A percentile compares a stretch with the other conserved stretches of the same genome.
Conservation (phyloP, 2,329 filamentous ascomycete species). For the Ilyonectria mors-panacis region DNA sequence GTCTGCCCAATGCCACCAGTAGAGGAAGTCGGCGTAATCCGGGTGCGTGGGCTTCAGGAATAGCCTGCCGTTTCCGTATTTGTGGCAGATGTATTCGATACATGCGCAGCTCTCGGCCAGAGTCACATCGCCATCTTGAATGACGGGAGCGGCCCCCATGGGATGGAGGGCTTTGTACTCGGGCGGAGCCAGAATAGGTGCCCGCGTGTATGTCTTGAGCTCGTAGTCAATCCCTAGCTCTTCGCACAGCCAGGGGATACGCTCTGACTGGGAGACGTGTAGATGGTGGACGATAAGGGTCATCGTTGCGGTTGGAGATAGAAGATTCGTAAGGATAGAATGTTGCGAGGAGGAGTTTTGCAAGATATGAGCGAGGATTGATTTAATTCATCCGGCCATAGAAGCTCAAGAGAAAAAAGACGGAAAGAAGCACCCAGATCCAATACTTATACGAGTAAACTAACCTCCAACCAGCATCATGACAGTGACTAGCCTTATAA, state of each 20-base stretch:
- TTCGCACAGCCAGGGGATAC: conserved; percentile 75
- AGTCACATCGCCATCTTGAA: conserved; percentile 67
- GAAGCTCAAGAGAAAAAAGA: not conserved
- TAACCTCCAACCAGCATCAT: not conserved
- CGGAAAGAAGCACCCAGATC: not conserved
- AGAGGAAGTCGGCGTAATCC: conserved; percentile 73
- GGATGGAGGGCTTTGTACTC: conserved; percentile 55
- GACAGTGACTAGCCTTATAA: not conserved
- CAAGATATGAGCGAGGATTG: too few relatives aligned
- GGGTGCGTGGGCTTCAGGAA: conserved; percentile 60
- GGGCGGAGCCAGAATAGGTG: conserved; percentile 38
- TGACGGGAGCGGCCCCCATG: conserved; percentile 71
- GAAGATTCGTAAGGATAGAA: not conserved
- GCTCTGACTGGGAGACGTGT: conserved; percentile 73
- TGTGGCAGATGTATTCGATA: conserved; percentile 73
- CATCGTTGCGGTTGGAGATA: conserved; percentile 28
- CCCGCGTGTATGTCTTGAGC: conserved; percentile 40
- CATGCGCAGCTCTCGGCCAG: conserved; percentile 74
- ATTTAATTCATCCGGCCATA: not conserved
- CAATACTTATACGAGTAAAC: conserved; percentile 32
- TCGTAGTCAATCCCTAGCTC: conserved; percentile 71
- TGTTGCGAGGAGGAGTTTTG: not conserved
- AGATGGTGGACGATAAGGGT: conserved; percentile 67
- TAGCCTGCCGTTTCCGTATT: conserved; percentile 66
- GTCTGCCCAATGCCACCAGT: conserved; percentile 75